These are phyloP conservation scores for Eremomyces bilateralis DNA, from an alignment of 495 filamentous ascomycete species.

Conservation along the genomic window DNA sequence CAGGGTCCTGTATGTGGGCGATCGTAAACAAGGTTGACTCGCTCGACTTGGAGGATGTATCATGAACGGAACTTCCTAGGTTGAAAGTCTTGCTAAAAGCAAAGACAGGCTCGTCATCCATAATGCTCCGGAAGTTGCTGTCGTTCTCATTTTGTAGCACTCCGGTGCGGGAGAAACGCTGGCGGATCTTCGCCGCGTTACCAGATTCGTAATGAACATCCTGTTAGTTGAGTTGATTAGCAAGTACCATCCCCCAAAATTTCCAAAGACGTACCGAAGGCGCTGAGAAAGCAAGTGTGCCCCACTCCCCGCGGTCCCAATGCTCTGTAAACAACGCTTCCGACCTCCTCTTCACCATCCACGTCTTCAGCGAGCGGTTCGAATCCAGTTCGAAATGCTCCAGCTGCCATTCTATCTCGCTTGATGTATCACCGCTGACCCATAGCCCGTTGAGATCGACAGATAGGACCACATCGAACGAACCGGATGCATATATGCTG, in stretches of 20 bases:
- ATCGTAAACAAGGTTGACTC: constrained; percentile 60
- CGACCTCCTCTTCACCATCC: constrained; percentile 37
- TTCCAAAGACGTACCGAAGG: constrained; percentile 27
- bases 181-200: constrained; percentile 43
- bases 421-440: constrained; percentile 55
- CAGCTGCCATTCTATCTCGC: constrained; percentile 48
- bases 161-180: constrained; percentile 47
- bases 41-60: constrained; percentile 2
- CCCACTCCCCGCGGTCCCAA: constrained; percentile 71
- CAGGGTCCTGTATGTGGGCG: constrained; percentile 61
- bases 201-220: constrained; percentile 49
- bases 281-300: constrained; percentile 56
- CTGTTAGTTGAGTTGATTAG: constrained; percentile 11
- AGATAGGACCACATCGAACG: constrained; percentile 57
- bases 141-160: constrained; percentile 45
- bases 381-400: constrained; percentile 25
- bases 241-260: neutral
- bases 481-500: constrained; percentile 49
- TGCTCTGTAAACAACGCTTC: constrained; percentile 58
- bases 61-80: constrained; percentile 11
- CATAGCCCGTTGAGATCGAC: constrained; percentile 78
- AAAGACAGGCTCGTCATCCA: constrained; percentile 76
- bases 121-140: constrained; percentile 40
- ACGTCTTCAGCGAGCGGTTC: constrained; percentile 31
- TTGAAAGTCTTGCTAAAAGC: constrained; percentile 70